Conservation (phyloP, 257 asterid species). For the Scutellaria barbata region DNA sequence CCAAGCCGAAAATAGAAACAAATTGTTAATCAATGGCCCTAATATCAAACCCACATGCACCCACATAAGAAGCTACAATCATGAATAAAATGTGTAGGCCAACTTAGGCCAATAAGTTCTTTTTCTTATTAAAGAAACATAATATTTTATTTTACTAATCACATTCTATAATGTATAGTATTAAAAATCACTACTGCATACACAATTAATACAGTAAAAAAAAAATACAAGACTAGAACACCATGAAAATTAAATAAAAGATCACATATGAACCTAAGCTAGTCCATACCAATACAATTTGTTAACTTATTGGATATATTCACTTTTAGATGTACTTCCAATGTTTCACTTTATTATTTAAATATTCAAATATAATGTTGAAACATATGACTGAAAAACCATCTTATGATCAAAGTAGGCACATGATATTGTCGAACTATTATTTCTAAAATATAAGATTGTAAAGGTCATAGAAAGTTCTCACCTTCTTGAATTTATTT, state of each 20-base stretch:
- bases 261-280: too few species aligned
- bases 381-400: background rate
- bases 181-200: background rate
- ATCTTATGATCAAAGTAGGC: background rate
- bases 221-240: too few species aligned
- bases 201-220: too few species aligned
- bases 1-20: slow-evolving; percentile 44
- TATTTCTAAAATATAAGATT: background rate
- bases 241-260: too few species aligned
- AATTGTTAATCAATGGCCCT: slow-evolving; percentile 2
- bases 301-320: too few species aligned
- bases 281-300: too few species aligned
- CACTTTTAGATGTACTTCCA: too few species aligned
- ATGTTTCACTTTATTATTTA: background rate
- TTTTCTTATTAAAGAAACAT: too few species aligned
- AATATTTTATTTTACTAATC: too few species aligned
- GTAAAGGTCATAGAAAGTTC: background rate
- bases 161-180: background rate
- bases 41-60: slow-evolving; percentile 10
- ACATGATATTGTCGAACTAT: background rate
- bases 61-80: slow-evolving; percentile 22
- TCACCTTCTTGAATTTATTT: background rate
- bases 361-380: background rate
- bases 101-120: background rate
- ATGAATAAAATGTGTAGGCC: slow-evolving; percentile 33